Evolutionary conservation across 2,329 filamentous ascomycete species (phyloP).

Genomic region (Fusarium keratoplasticum): DNA sequence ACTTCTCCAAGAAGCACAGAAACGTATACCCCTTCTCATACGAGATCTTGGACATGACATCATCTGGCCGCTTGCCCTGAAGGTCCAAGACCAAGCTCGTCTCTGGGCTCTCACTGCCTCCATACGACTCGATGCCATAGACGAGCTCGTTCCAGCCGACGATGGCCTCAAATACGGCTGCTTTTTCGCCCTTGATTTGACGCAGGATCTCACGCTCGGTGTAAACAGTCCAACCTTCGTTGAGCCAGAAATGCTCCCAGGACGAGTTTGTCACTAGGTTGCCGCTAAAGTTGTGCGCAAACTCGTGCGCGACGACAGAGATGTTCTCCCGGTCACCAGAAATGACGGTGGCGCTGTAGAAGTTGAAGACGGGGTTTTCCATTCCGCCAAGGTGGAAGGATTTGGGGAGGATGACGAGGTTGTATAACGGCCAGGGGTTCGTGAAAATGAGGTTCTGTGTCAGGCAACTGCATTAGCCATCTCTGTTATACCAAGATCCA

Average conservation of each 20-base stretch:
- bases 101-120: background rate
- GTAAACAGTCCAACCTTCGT: conserved; percentile 10
- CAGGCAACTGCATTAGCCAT: background rate
- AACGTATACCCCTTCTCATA: conserved; percentile 1
- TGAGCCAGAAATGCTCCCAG: conserved; percentile 15
- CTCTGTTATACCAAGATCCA: background rate
- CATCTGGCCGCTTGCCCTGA: background rate
- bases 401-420: conserved; percentile 5
- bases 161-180: background rate
- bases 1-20: background rate
- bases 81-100: background rate
- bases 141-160: conserved; percentile 4
- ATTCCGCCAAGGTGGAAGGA: conserved; percentile 12
- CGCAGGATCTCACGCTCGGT: background rate
- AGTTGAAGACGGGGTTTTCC: conserved; percentile 17
- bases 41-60: background rate
- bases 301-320: conserved; percentile 5
- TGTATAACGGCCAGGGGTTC: conserved; percentile 7
- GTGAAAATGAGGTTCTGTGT: background rate
- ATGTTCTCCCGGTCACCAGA: conserved; percentile 9
- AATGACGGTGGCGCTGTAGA: conserved; percentile 6
- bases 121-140: conserved; percentile 1
- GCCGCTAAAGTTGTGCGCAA: conserved; percentile 4
- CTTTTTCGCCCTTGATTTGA: background rate
- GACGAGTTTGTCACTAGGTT: conserved; percentile 12